Conservation (phyloP, 495 filamentous ascomycete species). For the Cladorrhinum samala region DNA sequence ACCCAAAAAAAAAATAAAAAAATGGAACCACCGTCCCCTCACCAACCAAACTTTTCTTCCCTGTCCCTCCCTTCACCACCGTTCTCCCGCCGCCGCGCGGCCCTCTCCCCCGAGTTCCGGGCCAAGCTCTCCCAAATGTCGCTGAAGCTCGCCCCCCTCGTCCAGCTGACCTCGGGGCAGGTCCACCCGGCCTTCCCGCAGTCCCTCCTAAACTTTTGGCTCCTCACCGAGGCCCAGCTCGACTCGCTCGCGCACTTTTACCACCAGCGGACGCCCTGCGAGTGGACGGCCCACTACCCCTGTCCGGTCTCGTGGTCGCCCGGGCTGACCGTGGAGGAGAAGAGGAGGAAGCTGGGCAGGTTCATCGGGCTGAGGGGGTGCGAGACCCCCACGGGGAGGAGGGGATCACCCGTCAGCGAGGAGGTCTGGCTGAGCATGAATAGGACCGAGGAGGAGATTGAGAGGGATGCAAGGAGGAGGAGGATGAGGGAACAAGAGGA, state of each 20-base stretch:
- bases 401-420: slow-evolving; percentile 21
- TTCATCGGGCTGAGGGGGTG: slow-evolving; percentile 65
- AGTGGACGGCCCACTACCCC: slow-evolving; percentile 57
- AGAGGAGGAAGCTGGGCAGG: slow-evolving; percentile 54
- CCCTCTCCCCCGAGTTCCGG: slow-evolving; percentile 31
- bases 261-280: slow-evolving; percentile 58
- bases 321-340: slow-evolving; percentile 45
- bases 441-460: slow-evolving; percentile 30
- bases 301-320: slow-evolving; percentile 39
- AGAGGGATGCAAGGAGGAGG: slow-evolving; percentile 17
- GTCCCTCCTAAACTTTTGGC: slow-evolving; percentile 63
- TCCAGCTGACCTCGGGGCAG: slow-evolving; percentile 51
- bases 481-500: slow-evolving; percentile 34
- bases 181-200: slow-evolving; percentile 61
- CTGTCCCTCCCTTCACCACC: neutral
- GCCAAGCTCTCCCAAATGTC: slow-evolving; percentile 41
- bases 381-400: slow-evolving; percentile 43
- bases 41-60: slow-evolving; percentile 1
- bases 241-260: slow-evolving; percentile 69
- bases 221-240: slow-evolving; percentile 64
- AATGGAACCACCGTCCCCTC: slow-evolving; percentile 12
- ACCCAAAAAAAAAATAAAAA: slow-evolving; percentile 1
- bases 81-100: slow-evolving; percentile 27
- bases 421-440: slow-evolving; percentile 25
- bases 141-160: slow-evolving; percentile 51